Conservation (phyloP, 257 asterid species). For the Ajuga chamaepitys region DNA sequence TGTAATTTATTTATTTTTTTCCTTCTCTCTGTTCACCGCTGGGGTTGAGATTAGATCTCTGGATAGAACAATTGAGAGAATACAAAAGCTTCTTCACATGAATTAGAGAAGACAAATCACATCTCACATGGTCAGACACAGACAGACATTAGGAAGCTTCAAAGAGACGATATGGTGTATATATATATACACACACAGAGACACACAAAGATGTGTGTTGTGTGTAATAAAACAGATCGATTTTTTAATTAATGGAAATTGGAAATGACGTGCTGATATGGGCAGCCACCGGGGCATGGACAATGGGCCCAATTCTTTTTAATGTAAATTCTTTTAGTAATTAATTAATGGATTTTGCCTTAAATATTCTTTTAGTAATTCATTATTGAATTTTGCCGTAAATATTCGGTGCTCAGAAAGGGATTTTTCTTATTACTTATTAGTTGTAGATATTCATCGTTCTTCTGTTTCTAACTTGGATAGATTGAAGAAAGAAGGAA, state of each 20-base stretch:
- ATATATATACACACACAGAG: constrained; percentile 6
- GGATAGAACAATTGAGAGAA: constrained; percentile 13
- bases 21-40: not conserved
- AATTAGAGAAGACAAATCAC: constrained; percentile 23
- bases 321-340: not conserved
- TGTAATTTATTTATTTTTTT: not conserved
- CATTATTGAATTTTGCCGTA: too few species aligned
- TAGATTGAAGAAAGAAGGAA: too few species aligned
- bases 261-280: constrained; percentile 21
- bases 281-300: constrained; percentile 15
- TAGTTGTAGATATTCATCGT: too few species aligned
- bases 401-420: too few species aligned
- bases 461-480: too few species aligned
- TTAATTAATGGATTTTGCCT: too few species aligned
- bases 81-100: constrained; percentile 27
- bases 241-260: constrained; percentile 10
- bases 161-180: constrained; percentile 26
- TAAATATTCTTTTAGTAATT: too few species aligned
- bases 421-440: too few species aligned
- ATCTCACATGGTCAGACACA: constrained; percentile 24
- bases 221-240: constrained; percentile 3
- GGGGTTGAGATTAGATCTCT: constrained; percentile 31
- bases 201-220: constrained; percentile 11
- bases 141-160: constrained; percentile 24
- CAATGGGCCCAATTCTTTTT: not conserved